A percentile compares a stretch with the other conserved stretches of the same genome.
phyloP scores from a whole-genome alignment of 768 basidiomycete genomes.

The Hygrophorus pudorinus region DNA sequence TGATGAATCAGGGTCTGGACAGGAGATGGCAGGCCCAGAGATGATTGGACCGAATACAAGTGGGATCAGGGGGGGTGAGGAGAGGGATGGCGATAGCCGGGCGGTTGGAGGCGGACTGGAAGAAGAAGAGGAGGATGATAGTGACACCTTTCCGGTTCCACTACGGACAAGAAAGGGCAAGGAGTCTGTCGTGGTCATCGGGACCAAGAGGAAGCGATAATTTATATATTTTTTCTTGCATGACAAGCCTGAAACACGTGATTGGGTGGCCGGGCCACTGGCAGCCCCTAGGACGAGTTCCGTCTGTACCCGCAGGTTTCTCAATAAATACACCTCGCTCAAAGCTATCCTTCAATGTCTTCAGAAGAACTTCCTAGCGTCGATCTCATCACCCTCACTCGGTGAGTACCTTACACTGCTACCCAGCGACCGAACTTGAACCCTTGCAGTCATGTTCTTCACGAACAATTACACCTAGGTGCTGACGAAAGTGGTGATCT shows the following conservation, averaged over 20 bases:
- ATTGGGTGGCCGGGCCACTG: no score
- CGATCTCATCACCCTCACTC: slow-evolving; percentile 87
- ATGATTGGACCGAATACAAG: slow-evolving; percentile 52
- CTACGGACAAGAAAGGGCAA: slow-evolving; percentile 60
- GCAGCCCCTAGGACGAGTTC: slow-evolving; percentile 1
- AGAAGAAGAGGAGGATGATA: slow-evolving; percentile 42
- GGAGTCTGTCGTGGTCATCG: slow-evolving; percentile 36
- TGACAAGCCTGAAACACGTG: no score
- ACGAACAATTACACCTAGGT: slow-evolving; percentile 77
- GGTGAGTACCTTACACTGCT: slow-evolving; percentile 36
- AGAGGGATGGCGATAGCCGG: slow-evolving; percentile 18
- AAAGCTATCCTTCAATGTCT: slow-evolving; percentile 31
- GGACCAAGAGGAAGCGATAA: slow-evolving; percentile 61
- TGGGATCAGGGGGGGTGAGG: slow-evolving; percentile 41
- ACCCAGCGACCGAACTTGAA: slow-evolving; percentile 8
- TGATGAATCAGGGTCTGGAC: slow-evolving; percentile 37
- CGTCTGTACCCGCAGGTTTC: background rate
- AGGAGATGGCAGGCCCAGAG: slow-evolving; percentile 38
- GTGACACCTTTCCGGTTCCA: slow-evolving; percentile 64
- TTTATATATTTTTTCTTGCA: background rate
- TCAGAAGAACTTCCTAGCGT: slow-evolving; percentile 67
- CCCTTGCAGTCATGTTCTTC: slow-evolving; percentile 70
- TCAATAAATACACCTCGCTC: slow-evolving; percentile 5
- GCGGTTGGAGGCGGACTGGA: slow-evolving; percentile 8
- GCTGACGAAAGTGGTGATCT: slow-evolving; percentile 84